Evolutionary conservation across 306 rosid species (phyloP), one percentile per base, ranked within the genome.

Genomic region (Boehmeria nivea): DNA sequence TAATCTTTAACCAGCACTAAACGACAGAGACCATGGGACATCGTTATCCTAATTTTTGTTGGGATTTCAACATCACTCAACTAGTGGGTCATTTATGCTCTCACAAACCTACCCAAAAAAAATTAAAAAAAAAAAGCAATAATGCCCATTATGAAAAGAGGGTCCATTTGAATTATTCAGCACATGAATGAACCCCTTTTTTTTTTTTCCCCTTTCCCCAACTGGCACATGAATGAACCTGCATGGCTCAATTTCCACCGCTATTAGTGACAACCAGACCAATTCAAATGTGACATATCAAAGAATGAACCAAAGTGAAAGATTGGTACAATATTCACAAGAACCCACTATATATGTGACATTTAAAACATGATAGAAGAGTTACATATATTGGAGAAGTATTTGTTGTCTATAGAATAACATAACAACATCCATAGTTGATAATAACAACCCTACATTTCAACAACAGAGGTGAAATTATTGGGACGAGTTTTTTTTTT

Each of bases 1-100:
- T 6, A n/a, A 15, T 31, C 8, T 54, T 54, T 18, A 9, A 33
- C 43, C 16, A 10, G 1, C 48, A 54, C 26, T 40, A 24, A 20
- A 37, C 61, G 48, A 54, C 59, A n/a, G n/a, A n/a, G n/a, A 39
- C 19, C 53, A 2, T 18, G 3, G 17, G 26, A 13, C 13, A 18
- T 57, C 47, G 47, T 57, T 57, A 38, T 57, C 61, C 34, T 21
- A n/a, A 40, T 14, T 57, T 24, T 38, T 2, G 61, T 40, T 57
- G 20, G 36, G 15, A 26, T 39, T 57, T 57, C 61, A 38, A 39
- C 12, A 39, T 57, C 61, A 57, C 34, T 12, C 34, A 57, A 5
- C 15, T 8, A 23, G 33, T 57, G 33, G 46, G 45, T 11, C 45
- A 40, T 40, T 40, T 40, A 40, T 40, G 45, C 16, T 31, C 9